Evolutionary conservation across 371 early-diverging fungal genomes (phyloP).

Genomic region (Nematocida minor): DNA sequence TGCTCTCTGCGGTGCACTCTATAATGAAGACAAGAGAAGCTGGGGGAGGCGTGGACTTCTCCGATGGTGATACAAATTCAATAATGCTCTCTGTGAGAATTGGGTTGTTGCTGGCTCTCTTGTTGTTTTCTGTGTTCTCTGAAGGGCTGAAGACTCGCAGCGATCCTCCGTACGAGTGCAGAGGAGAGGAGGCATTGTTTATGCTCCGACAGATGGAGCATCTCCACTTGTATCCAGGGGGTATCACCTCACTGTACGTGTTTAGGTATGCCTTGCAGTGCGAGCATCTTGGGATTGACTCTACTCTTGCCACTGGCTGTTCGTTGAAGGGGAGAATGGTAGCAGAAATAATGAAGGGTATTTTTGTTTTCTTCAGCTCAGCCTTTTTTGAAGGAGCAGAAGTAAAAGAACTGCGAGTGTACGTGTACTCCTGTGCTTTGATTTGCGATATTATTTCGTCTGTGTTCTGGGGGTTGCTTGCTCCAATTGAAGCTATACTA

Average conservation of each 20-base stretch:
- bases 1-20: slow-evolving; percentile 42
- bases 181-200: slow-evolving; percentile 55
- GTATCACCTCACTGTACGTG: slow-evolving; percentile 64
- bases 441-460: slow-evolving; percentile 42
- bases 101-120: slow-evolving; percentile 44
- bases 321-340: slow-evolving; percentile 38
- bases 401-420: slow-evolving; percentile 42
- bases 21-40: slow-evolving; percentile 48
- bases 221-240: slow-evolving; percentile 65
- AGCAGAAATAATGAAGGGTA: slow-evolving; percentile 58
- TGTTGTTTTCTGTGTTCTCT: slow-evolving; percentile 51
- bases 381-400: slow-evolving; percentile 50
- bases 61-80: slow-evolving; percentile 59
- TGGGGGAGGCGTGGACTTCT: slow-evolving; percentile 32
- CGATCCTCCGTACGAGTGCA: slow-evolving; percentile 43
- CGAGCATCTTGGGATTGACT: slow-evolving; percentile 54
- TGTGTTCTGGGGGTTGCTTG: not conserved
- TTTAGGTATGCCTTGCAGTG: slow-evolving; percentile 64
- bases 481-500: not conserved
- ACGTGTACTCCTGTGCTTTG: slow-evolving; percentile 42
- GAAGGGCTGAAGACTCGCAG: slow-evolving; percentile 28
- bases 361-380: slow-evolving; percentile 46
- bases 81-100: slow-evolving; percentile 44
- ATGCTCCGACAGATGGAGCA: slow-evolving; percentile 62
- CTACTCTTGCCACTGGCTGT: slow-evolving; percentile 10